A percentile compares a stretch with the other conserved stretches of the same genome.
These are phyloP conservation scores for Alternaria angustiovoidea DNA, from an alignment of 2,329 filamentous ascomycete genomes.

Conservation along the genomic window DNA sequence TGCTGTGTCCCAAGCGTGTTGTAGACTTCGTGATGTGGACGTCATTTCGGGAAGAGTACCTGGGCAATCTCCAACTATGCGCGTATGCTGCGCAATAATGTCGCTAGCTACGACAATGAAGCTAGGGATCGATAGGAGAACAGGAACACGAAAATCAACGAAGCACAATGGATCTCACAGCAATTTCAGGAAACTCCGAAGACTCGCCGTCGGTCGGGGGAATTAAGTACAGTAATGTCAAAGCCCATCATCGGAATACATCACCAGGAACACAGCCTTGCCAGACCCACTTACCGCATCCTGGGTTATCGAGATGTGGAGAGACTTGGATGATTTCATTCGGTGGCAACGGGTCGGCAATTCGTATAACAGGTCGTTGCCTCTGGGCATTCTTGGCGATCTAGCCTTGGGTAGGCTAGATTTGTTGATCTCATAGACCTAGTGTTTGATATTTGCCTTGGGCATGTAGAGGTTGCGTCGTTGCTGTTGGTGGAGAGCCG, in stretches of 20 bases:
- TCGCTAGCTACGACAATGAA: neutral
- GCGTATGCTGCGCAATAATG: neutral
- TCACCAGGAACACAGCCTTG: constrained; percentile 21
- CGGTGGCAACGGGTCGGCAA: constrained; percentile 3
- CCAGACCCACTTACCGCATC: constrained; percentile 14
- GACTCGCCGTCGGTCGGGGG: neutral
- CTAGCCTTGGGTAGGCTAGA: constrained; percentile 6
- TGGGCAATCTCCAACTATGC: neutral
- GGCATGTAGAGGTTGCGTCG: constrained; percentile 1
- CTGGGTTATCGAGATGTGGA: constrained; percentile 3
- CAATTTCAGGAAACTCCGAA: neutral
- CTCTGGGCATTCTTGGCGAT: constrained; percentile 13
- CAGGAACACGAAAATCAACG: neutral
- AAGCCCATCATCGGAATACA: constrained; percentile 1
- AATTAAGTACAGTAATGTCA: constrained; percentile 6
- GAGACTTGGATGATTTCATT: constrained; percentile 9
- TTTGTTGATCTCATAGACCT: neutral
- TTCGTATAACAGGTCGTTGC: constrained; percentile 10
- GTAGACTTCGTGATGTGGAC: constrained; percentile 22
- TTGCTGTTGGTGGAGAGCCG: constrained; percentile 1
- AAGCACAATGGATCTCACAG: neutral
- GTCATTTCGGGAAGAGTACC: constrained; percentile 14
- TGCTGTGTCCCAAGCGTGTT: constrained; percentile 27
- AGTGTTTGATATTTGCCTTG: neutral
- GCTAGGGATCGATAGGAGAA: neutral